These are phyloP conservation scores for Cercophora sp. DNA, from an alignment of 495 filamentous ascomycete species.

Conservation along the genomic window DNA sequence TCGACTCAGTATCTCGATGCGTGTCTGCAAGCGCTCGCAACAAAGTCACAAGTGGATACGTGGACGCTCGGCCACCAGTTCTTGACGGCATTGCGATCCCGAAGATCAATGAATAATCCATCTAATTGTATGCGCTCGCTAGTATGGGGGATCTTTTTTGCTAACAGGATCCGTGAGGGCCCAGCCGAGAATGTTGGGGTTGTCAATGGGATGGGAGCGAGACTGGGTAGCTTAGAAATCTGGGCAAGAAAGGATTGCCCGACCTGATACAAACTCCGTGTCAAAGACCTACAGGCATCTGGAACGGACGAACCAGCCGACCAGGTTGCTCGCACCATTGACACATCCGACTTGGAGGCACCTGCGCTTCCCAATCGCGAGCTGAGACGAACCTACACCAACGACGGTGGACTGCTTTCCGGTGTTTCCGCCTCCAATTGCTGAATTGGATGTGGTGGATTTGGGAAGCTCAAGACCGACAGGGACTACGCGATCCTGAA, in stretches of 20 bases:
- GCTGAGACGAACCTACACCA: background rate
- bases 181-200: background rate
- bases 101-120: too few relatives aligned
- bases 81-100: too few relatives aligned
- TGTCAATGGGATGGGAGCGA: background rate
- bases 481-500: too few relatives aligned
- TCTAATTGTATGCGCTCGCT: too few relatives aligned
- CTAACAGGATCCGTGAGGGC: background rate
- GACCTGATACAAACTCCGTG: constrained; percentile 18
- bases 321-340: constrained; percentile 3
- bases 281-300: constrained; percentile 13
- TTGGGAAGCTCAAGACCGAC: too few relatives aligned
- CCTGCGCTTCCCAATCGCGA: background rate
- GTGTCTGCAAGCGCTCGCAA: too few relatives aligned
- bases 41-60: too few relatives aligned
- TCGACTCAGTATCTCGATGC: too few relatives aligned
- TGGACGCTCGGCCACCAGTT: too few relatives aligned
- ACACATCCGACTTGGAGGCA: background rate
- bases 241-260: constrained; percentile 16
- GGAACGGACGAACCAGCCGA: constrained; percentile 5
- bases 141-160: constrained; percentile 10
- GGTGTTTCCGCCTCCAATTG: background rate
- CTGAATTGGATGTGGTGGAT: too few relatives aligned
- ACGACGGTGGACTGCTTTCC: background rate
- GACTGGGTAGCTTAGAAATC: background rate